Base-by-base conservation (phyloP, 805 yeast species). In the Nakazawaea sp. region DNA sequence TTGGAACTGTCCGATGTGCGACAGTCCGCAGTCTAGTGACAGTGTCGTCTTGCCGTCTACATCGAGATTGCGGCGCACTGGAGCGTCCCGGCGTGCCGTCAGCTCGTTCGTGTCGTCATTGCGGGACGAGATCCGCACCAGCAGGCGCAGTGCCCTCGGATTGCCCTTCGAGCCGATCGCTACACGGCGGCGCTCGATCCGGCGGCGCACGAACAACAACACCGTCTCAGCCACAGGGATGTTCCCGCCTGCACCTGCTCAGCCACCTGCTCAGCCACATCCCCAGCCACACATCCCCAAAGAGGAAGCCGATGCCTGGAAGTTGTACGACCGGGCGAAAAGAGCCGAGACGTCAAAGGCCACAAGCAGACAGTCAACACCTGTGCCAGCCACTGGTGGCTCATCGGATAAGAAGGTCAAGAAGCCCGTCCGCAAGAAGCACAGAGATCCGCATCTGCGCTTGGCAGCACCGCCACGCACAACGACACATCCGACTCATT, bases 1-100 rank as follows among this genome's bases (percentile, higher is more conserved):
- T 7, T 58, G 51, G 44, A 48, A 49, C 27, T 60, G 65, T 42
- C 65, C 65, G 1, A 52, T 59, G 53, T 60, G 65, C 40, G 64
- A 59, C 27, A 45, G 51, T 11, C 30, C 43, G 21, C 62, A 59
- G 43, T 50, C 47, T 18, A 35, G 45, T 18, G 51, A 46, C 28
- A 42, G 50, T 5, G 43, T 52, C 2, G 36, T 48, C 4, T 40
- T 45, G 8, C 32, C 42, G n/a, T 30, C 38, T 5, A 38, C 42
- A 19, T n/a, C 13, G 20, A 29, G 32, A 21, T 11, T 13, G 3
- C 35, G 43, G 32, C 32, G 40, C 19, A n/a, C 31, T 20, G 28
- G 39, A 5, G 40, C 30, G 10, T 32, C 38, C 16, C 15, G 15
- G 7, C 35, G 37, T 16, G 16, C 30, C 25, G 27, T 27, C 34